Evolutionary conservation across 371 early-diverging fungal species (phyloP).

Genomic region (Blyttiomyces sp.): DNA sequence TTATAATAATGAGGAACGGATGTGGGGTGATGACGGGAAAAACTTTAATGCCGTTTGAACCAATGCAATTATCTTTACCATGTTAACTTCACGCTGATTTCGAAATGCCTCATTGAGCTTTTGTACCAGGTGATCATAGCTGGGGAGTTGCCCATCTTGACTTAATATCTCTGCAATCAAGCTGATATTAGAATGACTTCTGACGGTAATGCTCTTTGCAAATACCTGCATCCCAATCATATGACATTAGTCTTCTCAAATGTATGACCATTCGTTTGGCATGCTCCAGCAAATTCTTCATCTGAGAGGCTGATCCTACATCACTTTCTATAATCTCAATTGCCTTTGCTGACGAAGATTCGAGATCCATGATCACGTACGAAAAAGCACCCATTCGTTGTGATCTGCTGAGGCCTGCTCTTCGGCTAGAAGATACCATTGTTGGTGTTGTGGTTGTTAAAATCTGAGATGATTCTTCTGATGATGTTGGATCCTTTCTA

Average conservation of each 20-base stretch:
- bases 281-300: not conserved
- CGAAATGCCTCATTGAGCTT: conserved; percentile 28
- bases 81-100: conserved; percentile 33
- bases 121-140: conserved; percentile 13
- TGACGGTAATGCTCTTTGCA: not conserved
- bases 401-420: too few species aligned
- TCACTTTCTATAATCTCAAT: not conserved
- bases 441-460: not conserved
- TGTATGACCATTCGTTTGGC: not conserved
- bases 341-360: not conserved
- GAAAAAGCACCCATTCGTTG: not conserved
- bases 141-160: not conserved
- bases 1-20: not conserved
- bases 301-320: not conserved
- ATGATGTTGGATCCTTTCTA: too few species aligned
- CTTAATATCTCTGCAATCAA: not conserved
- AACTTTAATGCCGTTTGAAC: too few species aligned
- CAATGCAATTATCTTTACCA: conserved; percentile 5
- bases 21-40: not conserved
- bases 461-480: too few species aligned
- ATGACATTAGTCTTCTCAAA: not conserved
- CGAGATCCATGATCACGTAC: not conserved
- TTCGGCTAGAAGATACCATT: not conserved
- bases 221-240: not conserved
- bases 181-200: not conserved